phyloP scores from a whole-genome alignment of 768 basidiomycete genomes.

The Auriscalpium vulgare region DNA sequence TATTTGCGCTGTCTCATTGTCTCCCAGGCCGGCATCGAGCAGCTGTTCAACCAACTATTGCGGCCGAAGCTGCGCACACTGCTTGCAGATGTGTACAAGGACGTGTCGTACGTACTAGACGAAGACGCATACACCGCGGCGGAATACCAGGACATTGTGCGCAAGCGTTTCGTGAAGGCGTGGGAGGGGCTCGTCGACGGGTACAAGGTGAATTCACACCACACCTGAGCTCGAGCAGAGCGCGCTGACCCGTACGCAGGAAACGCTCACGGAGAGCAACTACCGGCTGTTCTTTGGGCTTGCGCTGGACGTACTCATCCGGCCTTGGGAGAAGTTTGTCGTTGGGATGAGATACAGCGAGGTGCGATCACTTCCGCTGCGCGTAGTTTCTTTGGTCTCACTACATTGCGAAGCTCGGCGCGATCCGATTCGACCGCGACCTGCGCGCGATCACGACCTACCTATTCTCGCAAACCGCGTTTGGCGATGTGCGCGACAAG shows the following conservation, averaged over 20 bases:
- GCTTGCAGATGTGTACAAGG: conserved; percentile 83
- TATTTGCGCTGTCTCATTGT: not conserved
- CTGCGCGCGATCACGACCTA: conserved; percentile 76
- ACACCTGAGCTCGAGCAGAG: not conserved
- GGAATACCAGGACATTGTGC: conserved; percentile 78
- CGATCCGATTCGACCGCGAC: conserved; percentile 91
- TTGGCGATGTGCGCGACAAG: conserved; percentile 88
- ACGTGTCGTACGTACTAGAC: conserved; percentile 80
- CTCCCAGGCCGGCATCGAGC: conserved; percentile 76
- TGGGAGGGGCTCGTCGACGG: conserved; percentile 86
- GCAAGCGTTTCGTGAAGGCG: conserved; percentile 82
- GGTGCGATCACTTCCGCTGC: conserved; percentile 34
- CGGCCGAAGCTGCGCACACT: conserved; percentile 81
- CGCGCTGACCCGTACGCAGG: conserved; percentile 34
- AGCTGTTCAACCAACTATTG: conserved; percentile 91
- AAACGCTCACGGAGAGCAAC: conserved; percentile 80
- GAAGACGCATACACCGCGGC: conserved; percentile 80
- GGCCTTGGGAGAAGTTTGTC: conserved; percentile 92
- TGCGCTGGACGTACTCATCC: conserved; percentile 79
- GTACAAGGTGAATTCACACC: conserved; percentile 55
- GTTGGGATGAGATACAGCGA: conserved; percentile 80
- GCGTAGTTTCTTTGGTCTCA: not conserved
- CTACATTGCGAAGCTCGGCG: conserved; percentile 62
- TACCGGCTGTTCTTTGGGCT: conserved; percentile 82
- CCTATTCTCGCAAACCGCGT: conserved; percentile 80